Base-by-base conservation (phyloP, 495 filamentous ascomycete species). In the Rhypophila decipiens region DNA sequence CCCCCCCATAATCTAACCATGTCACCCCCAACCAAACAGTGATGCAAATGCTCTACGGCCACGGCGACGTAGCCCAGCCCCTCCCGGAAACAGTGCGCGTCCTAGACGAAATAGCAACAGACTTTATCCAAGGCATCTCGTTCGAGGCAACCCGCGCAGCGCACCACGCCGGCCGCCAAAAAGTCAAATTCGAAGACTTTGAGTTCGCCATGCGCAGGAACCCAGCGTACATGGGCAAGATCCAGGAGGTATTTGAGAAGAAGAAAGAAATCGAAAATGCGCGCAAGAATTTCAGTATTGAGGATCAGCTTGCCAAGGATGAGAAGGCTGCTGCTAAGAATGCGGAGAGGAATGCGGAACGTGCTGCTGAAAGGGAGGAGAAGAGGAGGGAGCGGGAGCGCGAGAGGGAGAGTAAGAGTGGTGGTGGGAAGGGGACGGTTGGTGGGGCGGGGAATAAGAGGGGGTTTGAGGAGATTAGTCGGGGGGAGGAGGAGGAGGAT, bases 111-210 rank as follows among this genome's bases (percentile, higher is more conserved):
- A 89, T 98, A 46, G 77, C 93, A 44, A 95, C 89, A 37, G 93
- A 96, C 65, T 91, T 87, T 67, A 79, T 90, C 47, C 81, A 93
- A 48, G 87, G 90, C 63, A 76, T 93, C 48, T 90, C 86, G 72
- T 93, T 96, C 73, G 84, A 86, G 43, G 91, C 93, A 4, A 83
- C 86, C 21, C 78, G 84, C 19, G 81, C 81, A 53, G 93, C 93
- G 1, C 80, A 84, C 57, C 82, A 93, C 64, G 79, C 85, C 2
- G 82, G 88, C 3, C 82, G 93, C 5, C 86, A 91, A 57, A 98
- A 98, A 69, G 87, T 96, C 69, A 98, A 98, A 60, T 86, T 95
- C 47, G 93, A 98, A 53, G 93, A 98, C 64, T 95, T 97, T 73
- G 87, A 90, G 59, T 97, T 93, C 59, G 87, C 87, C 24, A 79